Base-by-base conservation (phyloP, 2,329 filamentous ascomycete species). In the Penicillium sp. region DNA sequence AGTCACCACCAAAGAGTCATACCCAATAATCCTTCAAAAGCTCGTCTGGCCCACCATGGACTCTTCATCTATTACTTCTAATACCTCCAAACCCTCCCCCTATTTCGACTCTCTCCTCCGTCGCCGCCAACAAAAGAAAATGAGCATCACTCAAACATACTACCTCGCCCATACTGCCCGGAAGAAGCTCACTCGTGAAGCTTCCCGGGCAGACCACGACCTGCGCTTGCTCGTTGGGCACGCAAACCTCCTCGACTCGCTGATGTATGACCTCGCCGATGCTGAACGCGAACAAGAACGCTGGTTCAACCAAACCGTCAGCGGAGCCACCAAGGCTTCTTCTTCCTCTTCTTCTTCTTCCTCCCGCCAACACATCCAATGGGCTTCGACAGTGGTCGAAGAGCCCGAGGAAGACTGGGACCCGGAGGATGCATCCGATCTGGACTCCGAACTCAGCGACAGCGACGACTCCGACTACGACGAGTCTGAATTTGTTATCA, bases 71-170 rank as follows among this genome's bases (percentile, higher is more conserved):
- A 50, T 37, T 40, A 58, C 62, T 35, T 50, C 60, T 23, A 56
- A 66, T 45, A 59, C 66, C 61, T 65, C 74, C 58, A 66, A 71
- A 59, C 57, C 69, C 54, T 70, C 69, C 53, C 70, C 75, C 29
- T 73, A 76, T 65, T 77, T 78, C 37, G 69, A 80, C 50, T 77
- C 79, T 65, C 64, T 73, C 59, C 53, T 64, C 41, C 68, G 73
- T 38, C 67, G 69, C 21, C 72, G 69, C 31, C 79, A 80, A 75
- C 83, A 89, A 81, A 90, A 92, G 79, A 93, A 89, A 80, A 97
- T 97, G 94, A 95, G 90, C 76, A 89, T 97, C 81, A 95, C 93
- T 29, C 92, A 97, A 80, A 97, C 93, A 62, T 99, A 97, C 89
- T 96, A 91, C 82, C 89, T 97, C 71, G 94, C 94, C 75, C 93